Evolutionary conservation across 2,329 filamentous ascomycete species (phyloP), one percentile per base, ranked within the genome.

Genomic region (Aureobasidium pullulans): DNA sequence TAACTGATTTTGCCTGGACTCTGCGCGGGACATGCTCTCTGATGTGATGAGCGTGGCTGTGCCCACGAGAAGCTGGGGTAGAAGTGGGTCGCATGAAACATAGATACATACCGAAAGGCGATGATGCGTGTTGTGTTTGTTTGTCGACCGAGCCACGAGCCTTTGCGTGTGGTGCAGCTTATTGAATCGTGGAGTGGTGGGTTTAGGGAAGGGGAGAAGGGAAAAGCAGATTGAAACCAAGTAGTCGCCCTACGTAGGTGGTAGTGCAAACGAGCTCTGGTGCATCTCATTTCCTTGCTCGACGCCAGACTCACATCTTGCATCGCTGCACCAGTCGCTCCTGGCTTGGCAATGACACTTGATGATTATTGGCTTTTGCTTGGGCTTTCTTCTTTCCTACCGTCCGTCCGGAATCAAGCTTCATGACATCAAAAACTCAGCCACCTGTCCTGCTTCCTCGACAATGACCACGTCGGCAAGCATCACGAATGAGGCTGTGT

Each of bases 11-110:
- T 19, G 32, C 53, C 40, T 34, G 40, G 6, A 11, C 16, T n/a
- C 29, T 3, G 29, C 11, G 39, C 11, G 52, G 39, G 34, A 11
- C n/a, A 56, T 28, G 42, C 32, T 47, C 53, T 37, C 34, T 56
- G 34, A 57, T 46, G 42, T 47, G 53, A 57, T 47, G 53, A 57
- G 42, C 42, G 53, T 57, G 53, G 53, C 53, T 57, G 53, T 57
- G 53, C 53, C 53, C 40, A 39, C 16, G 37, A 47, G 40, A 57
- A 37, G 28, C 53, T 39, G 53, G 53, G 53, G 53, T 46, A 46
- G 52, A 57, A 57, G 42, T 57, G 42, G 53, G 53, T 57, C 40
- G 42, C 42, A 19, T 44, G 52, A 56, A 56, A 44, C 52, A 44
- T n/a, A 19, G 50, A 37, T 47, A 57, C 53, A 46, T 57, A 57